Base-by-base conservation (phyloP, 1,139 yeast species). In the Debaryomyces sp. region DNA sequence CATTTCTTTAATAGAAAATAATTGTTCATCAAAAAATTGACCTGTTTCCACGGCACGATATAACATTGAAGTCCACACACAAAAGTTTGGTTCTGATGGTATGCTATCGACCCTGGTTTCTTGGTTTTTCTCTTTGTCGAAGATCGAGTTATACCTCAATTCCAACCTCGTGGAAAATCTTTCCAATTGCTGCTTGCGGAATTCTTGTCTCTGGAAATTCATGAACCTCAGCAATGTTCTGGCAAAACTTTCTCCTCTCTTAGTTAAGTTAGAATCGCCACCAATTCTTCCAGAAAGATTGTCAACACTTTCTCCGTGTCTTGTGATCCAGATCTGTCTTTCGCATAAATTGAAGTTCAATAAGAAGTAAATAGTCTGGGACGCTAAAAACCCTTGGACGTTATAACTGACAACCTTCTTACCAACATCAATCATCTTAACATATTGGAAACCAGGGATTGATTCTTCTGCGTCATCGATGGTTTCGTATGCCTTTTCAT, bases 391-490 rank as follows among this genome's bases (percentile, higher is more conserved):
- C 0, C 98, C 98, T 60, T 89, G 90, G 49, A 92, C 89, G 62
- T 91, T 90, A 64, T 86, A 91, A 45, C 97, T 88, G 40, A 91
- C 96, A 39, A 92, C 91, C 64, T 94, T 94, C 58, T 89, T 85
- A 5, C 98, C 98, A 8, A 92, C 97, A 66, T 94, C 94, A 51
- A 94, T 90, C 95, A 94, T 91, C 68, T 94, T 91, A 53, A 92
- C 90, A 60, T 90, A 94, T 62, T 90, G 97, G 54, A 88, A 81
- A 8, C 80, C 80, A 8, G 79, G 80, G 30, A 76, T 66, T 42
- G 73, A 71, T 54, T 84, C 89, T 61, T 88, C 94, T 34, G 77
- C 82, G 36, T 87, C 94, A 52, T 88, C 96, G 36, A 94, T 87
- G 0, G 97, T 87, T 65, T 94, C 92, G 66, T 94, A 94, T 0